phyloP scores from a whole-genome alignment of 2,329 filamentous ascomycete genomes.

The Lachnellula hyalina region DNA sequence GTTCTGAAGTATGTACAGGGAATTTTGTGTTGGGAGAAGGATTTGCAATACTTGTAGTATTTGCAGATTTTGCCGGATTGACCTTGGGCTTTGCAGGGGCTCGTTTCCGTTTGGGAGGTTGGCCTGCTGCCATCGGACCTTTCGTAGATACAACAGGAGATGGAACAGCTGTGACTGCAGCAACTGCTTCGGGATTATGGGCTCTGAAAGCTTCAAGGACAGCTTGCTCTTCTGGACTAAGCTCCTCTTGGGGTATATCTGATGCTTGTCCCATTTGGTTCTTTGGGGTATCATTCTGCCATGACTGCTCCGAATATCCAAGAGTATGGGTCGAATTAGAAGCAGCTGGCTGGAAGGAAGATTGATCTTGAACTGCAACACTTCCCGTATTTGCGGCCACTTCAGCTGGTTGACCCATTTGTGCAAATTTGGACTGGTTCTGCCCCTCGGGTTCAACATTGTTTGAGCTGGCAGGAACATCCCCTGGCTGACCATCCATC shows the following conservation, averaged over 20 bases:
- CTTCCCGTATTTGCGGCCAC: constrained; percentile 12
- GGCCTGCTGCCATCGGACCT: constrained; percentile 13
- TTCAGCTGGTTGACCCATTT: constrained; percentile 16
- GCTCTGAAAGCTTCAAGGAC: constrained; percentile 30
- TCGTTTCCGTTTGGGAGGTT: constrained; percentile 23
- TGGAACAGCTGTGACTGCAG: constrained; percentile 17
- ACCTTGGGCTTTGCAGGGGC: constrained; percentile 8
- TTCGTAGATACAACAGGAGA: constrained; percentile 19
- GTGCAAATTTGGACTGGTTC: constrained; percentile 8
- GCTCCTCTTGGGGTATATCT: constrained; percentile 17
- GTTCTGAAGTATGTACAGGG: constrained; percentile 3
- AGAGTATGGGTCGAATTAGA: constrained; percentile 12
- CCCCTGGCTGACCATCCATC: constrained; percentile 15
- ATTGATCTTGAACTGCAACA: constrained; percentile 1
- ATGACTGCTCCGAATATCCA: constrained; percentile 21
- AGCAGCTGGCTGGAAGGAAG: constrained; percentile 5
- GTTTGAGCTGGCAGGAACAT: constrained; percentile 3
- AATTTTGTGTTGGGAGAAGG: neutral
- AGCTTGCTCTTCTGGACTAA: constrained; percentile 31
- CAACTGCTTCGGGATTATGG: constrained; percentile 6
- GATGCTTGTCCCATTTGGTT: constrained; percentile 6
- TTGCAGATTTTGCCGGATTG: neutral
- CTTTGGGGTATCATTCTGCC: constrained; percentile 19
- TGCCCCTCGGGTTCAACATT: constrained; percentile 13
- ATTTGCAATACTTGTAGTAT: neutral